phyloP scores from a whole-genome alignment of 2,329 filamentous ascomycete genomes.

The Fonsecaea nubica region DNA sequence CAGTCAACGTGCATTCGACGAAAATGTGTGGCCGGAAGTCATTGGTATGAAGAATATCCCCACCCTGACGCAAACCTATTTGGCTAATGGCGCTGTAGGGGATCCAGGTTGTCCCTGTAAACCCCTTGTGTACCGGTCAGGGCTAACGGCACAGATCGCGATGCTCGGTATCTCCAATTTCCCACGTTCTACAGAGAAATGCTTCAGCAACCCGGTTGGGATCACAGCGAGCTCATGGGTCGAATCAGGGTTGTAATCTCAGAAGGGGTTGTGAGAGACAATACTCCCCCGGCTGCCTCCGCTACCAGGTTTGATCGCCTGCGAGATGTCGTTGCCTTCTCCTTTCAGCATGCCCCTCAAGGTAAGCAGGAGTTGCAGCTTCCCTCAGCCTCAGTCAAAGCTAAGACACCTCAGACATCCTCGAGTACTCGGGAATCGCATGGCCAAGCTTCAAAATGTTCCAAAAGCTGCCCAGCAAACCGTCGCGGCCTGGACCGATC shows the following conservation, averaged over 20 bases:
- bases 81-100: slow-evolving; percentile 20
- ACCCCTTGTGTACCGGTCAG: neutral
- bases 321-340: slow-evolving; percentile 77
- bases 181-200: slow-evolving; percentile 74
- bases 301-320: slow-evolving; percentile 62
- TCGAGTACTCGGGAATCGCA: slow-evolving; percentile 75
- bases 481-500: slow-evolving; percentile 47
- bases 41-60: slow-evolving; percentile 33
- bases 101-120: slow-evolving; percentile 22
- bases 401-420: slow-evolving; percentile 61
- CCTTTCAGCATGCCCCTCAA: slow-evolving; percentile 83
- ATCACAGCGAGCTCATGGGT: slow-evolving; percentile 71
- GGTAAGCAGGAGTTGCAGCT: slow-evolving; percentile 57
- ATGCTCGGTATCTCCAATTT: slow-evolving; percentile 63
- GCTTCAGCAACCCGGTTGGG: slow-evolving; percentile 73
- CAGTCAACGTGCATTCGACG: slow-evolving; percentile 30
- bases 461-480: slow-evolving; percentile 48
- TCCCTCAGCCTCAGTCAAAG: neutral
- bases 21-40: slow-evolving; percentile 53
- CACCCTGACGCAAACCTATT: neutral
- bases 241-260: slow-evolving; percentile 78
- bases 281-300: slow-evolving; percentile 34
- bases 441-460: slow-evolving; percentile 79
- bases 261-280: slow-evolving; percentile 67
- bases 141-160: slow-evolving; percentile 24